phyloP scores from a whole-genome alignment of 345 rosid species.

The Mallotus nudiflorus region DNA sequence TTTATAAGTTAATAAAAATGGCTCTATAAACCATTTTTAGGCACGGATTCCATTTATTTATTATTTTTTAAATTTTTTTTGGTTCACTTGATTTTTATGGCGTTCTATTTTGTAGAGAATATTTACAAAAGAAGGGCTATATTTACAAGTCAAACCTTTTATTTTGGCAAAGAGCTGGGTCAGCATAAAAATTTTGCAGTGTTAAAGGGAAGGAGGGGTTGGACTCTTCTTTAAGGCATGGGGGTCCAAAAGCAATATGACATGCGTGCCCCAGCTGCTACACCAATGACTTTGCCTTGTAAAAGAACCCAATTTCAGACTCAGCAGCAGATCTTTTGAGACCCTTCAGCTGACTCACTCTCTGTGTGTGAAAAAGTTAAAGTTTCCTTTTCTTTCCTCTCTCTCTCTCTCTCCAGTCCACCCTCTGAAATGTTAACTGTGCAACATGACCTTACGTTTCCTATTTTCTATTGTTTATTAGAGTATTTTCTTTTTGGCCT shows the following conservation, averaged over 20 bases:
- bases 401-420: too few species aligned
- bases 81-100: background rate
- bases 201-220: background rate
- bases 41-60: too few species aligned
- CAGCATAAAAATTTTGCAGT: background rate
- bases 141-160: slow-evolving; percentile 58
- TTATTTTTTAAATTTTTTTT: background rate
- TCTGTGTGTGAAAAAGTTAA: slow-evolving; percentile 15
- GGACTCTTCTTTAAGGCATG: slow-evolving; percentile 6
- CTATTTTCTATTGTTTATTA: background rate
- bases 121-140: background rate
- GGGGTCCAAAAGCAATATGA: slow-evolving; percentile 21
- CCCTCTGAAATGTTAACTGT: background rate
- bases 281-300: slow-evolving; percentile 16
- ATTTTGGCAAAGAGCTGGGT: slow-evolving; percentile 10
- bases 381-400: background rate
- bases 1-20: too few species aligned
- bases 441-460: slow-evolving; percentile 26
- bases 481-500: slow-evolving; percentile 21
- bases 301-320: slow-evolving; percentile 22
- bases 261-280: slow-evolving; percentile 29
- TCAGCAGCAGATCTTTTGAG: slow-evolving; percentile 20
- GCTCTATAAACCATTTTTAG: background rate
- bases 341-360: too few species aligned
- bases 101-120: background rate